These are phyloP conservation scores for Komagataella kurtzmanii DNA, from an alignment of 805 yeast genomes.

Conservation along the genomic window DNA sequence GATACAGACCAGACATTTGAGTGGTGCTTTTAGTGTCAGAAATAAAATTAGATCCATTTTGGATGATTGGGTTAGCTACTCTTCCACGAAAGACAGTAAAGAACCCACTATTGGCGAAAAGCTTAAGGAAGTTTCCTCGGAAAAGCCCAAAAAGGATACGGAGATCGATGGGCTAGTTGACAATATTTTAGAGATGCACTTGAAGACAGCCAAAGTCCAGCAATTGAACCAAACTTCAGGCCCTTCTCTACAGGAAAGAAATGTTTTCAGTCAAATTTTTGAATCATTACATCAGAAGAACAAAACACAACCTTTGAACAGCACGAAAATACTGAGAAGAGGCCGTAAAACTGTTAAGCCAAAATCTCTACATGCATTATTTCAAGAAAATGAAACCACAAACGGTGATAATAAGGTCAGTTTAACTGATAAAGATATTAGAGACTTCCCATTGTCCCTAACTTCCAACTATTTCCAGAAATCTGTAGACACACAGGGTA, in stretches of 20 bases:
- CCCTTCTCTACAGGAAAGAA: neutral
- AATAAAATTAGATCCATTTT: neutral
- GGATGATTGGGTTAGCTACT: neutral
- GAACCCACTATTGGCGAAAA: neutral
- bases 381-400: neutral
- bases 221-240: neutral
- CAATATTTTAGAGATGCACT: neutral
- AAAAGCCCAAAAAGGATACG: neutral
- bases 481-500: neutral
- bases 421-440: slow-evolving; percentile 1
- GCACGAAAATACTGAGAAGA: neutral
- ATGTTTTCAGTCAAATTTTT: neutral
- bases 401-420: neutral
- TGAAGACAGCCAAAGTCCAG: neutral
- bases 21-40: neutral
- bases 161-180: neutral
- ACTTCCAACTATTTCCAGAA: neutral
- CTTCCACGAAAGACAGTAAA: neutral
- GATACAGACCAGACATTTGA: neutral
- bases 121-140: neutral
- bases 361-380: neutral
- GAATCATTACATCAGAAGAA: neutral
- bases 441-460: slow-evolving; percentile 1
- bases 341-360: neutral
- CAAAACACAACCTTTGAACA: neutral